Evolutionary conservation across 371 early-diverging fungal genomes (phyloP), one percentile per base, ranked within the genome.

Genomic region (Rhizopus delemar): DNA sequence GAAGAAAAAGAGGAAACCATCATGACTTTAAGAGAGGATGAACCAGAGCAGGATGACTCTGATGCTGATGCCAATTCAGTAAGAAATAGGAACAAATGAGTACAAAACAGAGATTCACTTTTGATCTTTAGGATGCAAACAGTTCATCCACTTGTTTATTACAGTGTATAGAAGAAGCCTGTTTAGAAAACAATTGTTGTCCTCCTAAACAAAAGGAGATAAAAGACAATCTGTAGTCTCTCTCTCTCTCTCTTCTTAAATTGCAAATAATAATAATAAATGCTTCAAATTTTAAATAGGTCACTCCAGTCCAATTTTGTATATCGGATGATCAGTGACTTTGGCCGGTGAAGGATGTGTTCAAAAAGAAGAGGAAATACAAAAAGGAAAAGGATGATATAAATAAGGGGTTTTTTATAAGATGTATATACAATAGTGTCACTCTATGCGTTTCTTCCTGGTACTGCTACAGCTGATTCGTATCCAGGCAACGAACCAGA

Each of bases 401-500:
- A n/a, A n/a, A n/a, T n/a, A n/a, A n/a, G n/a, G n/a, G 22, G 22
- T 22, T 22, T 22, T 22, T 22, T 22, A 22, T 22, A 22, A 22
- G 2, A 22, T 28, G 31, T 43, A 15, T 36, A 53, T 13, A 34
- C 8, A 45, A 53, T 22, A 8, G 15, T 7, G 3, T 51, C 36
- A n/a, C 15, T 51, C 56, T 49, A 54, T 41, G 38, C 32, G 15
- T 6, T 56, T 55, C 62, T 49, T 8, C 62, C 66, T 46, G 62
- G 53, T 38, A 62, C 68, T 59, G 75, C 63, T 15, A 74, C 59
- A 2, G 43, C 22, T 5, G 75, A 62, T 22, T 79, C 79, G 49
- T 79, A 79, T 0, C 74, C 63, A 9, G 79, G 79, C 33, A 79
- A 58, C 2, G 76, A 74, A 8, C 71, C 71, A 12, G 71, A 71